Base-by-base conservation (phyloP, 2,329 filamentous ascomycete species). In the Chrysoporthe deuterocubensis region DNA sequence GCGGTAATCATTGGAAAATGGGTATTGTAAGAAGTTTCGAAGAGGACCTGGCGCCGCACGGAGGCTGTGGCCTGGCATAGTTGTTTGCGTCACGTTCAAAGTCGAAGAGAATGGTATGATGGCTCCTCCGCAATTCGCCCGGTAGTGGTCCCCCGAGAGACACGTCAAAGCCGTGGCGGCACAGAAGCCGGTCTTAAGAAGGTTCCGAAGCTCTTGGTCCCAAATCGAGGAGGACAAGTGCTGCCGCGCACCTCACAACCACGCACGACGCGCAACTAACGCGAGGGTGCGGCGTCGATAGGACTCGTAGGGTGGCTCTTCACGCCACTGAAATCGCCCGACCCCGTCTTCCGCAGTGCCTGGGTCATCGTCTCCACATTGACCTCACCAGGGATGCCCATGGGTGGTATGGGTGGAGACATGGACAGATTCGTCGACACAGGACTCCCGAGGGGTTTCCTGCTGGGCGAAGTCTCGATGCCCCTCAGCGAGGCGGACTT, bases 321-420 rank as follows among this genome's bases (percentile, higher is more conserved):
- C 60, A 83, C 76, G 60, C 79, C 81, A 71, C 83, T 83, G 67
- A 97, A 81, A 76, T 97, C 95, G 21, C 91, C 88, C 78, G 93
- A 97, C 57, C 90, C 92, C 16, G 94, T 97, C 78, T 92, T 90
- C 75, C 92, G 85, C 75, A 97, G 82, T 18, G 93, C 94, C 79
- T 97, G 94, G 64, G 90, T 87, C 94, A 97, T 97, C 4, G 94
- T 97, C 83, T 97, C 94, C 71, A 97, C 92, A 68, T 92, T 93
- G 69, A 97, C 82, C 71, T 97, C 94, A 37, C 89, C 87, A 26
- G 56, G 60, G 32, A 66, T 48, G 14, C 68, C 66, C 40, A 68
- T 48, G 18, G 66, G 59, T 3, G 62, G 59, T 14, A 67, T 58
- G 18, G 54, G 48, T 26, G 68, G 68, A 3, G 68, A 69, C 65